Conservation (phyloP, 139 green algal genomes). For the Haematococcus lacustris region DNA sequence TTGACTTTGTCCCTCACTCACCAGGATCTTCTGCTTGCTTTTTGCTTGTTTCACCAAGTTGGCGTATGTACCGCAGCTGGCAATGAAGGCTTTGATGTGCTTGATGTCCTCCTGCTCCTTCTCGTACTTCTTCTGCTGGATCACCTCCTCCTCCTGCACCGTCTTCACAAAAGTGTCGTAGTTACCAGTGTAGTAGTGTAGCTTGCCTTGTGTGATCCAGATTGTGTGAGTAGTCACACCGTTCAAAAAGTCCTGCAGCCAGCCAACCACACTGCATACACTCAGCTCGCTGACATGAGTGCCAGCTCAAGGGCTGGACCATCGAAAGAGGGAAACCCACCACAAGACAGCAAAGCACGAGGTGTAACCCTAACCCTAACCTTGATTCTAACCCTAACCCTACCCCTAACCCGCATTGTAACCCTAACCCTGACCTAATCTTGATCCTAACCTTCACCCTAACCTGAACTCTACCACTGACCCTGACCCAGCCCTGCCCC, state of each 20-base stretch:
- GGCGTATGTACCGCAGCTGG: slow-evolving; percentile 55
- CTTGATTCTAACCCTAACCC: not conserved
- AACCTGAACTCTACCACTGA: too few relatives aligned
- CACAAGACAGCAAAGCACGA: too few relatives aligned
- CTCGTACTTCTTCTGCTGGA: slow-evolving; percentile 95
- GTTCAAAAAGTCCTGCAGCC: slow-evolving; percentile 87
- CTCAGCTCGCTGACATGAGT: too few relatives aligned
- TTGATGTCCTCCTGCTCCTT: slow-evolving; percentile 77
- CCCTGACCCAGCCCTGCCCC: too few relatives aligned
- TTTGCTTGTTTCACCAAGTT: slow-evolving; percentile 77
- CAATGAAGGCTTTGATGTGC: slow-evolving; percentile 71
- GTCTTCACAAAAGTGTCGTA: slow-evolving; percentile 86
- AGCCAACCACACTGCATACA: too few relatives aligned
- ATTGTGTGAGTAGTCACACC: slow-evolving; percentile 95
- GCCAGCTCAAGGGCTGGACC: too few relatives aligned
- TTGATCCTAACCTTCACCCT: not conserved
- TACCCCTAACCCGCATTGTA: too few relatives aligned
- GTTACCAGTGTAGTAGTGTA: slow-evolving; percentile 77
- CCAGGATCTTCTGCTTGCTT: slow-evolving; percentile 78
- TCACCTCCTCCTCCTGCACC: slow-evolving; percentile 74
- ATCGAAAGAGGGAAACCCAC: too few relatives aligned
- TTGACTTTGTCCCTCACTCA: too few relatives aligned
- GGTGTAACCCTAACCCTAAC: not conserved
- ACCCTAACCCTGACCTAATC: not conserved
- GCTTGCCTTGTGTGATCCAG: slow-evolving; percentile 77